Evolutionary conservation across 2,329 filamentous ascomycete genomes (phyloP), one percentile per base, ranked within the genome.

Genomic region (Phyllosticta citribraziliensis): DNA sequence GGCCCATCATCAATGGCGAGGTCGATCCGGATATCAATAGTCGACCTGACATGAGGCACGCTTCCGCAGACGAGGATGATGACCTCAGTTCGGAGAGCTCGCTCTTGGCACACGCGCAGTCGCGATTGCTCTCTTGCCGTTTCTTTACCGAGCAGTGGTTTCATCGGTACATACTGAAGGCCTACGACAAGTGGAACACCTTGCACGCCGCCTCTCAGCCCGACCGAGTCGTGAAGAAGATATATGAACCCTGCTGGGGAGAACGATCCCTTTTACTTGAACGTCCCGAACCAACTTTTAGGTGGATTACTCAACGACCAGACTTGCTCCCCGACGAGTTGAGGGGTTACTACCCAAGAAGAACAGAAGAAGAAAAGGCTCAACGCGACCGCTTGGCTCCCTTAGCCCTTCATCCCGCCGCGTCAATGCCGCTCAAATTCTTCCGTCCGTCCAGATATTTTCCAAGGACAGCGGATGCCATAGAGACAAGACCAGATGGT

Each of bases 61-160:
- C 51, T 14, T 25, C 19, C 51, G 8, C 9, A 22, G 51, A 52
- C 9, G 52, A n/a, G 1, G 52, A 40, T 12, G 54, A 61, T n/a
- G 35, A 40, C 1, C n/a, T 8, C 3, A 19, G 11, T 19, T 12
- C 8, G 11, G 52, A 9, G 9, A 9, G 10, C 4, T 53, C 50
- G 10, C 54, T 61, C 1, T 10, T 47, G 12, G 53, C 14, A 52
- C 12, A 55, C 51, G 58, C 58, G 35, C 53, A 53, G 19, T 27
- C 20, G 25, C 52, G 68, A 11, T 40, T 74, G 3, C 63, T 74
- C 0, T 59, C 67, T 27, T 71, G 69, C 27, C 68, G 66, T 14
- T 74, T 74, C 66, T 73, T 73, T 65, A 72, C 69, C 14, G 74
- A 66, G 67, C 57, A 67, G 3, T 74, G 73, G 61, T 74, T 74